Base-by-base conservation (phyloP, 768 basidiomycete species). In the Pleurotus pulmonarius region DNA sequence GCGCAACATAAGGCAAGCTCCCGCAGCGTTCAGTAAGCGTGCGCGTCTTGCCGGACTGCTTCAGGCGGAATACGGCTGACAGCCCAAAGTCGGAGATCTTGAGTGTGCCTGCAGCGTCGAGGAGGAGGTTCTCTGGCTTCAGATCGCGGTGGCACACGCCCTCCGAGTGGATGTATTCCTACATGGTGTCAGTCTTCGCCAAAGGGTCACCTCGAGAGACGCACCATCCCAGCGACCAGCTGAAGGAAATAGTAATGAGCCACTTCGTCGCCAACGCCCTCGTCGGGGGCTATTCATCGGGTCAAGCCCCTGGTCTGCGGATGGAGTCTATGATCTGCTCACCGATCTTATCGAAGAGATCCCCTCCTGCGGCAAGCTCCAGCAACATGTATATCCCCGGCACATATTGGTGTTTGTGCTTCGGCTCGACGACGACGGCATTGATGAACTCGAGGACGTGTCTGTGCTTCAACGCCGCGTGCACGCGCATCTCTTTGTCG, bases 271-370 rank as follows among this genome's bases (percentile, higher is more conserved):
- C 83, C 81, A 2, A 95, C 78, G 4, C 97, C 97, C 5, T 91
- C 77, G 68, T 98, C 92, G 1, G 97, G 94, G 2, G 88, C 97
- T 98, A 61, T 13, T 49, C 16, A 56, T 29, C 49, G 18, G 0
- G 11, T 26, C 20, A 40, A 29, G 53, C 12, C 4, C 46, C 49
- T 22, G 48, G 18, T 18, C 16, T 11, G 29, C 15, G 8, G 11
- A 22, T 12, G 41, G 13, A 2, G 20, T 44, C 41, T 22, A 52
- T 57, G 45, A 8, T 44, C 16, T 20, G 61, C 88, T 43, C 65
- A 96, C 96, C 91, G 51, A 99, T 99, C 76, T 98, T 99, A 71
- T 99, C 97, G 69, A 99, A 99, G 29, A 99, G 73, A 70, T 98
- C 97, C 0, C 97, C 97, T 18, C 94, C 95, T 1, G 85, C 85